phyloP scores from a whole-genome alignment of 179 eudicot species.

The Heliamphora pulchella region DNA sequence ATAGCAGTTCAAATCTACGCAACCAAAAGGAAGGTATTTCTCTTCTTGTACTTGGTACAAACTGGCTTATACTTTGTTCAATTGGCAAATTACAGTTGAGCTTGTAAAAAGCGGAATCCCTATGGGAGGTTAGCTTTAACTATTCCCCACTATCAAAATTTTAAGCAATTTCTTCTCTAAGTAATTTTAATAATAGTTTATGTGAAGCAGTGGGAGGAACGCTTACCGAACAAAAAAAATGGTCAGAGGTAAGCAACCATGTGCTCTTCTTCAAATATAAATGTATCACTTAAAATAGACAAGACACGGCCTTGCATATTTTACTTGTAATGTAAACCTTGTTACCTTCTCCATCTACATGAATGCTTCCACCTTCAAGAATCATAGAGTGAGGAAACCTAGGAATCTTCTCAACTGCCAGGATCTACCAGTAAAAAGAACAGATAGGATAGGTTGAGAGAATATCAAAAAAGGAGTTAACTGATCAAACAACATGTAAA shows the following conservation, averaged over 20 bases:
- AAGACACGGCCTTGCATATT: neutral
- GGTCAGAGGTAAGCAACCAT: neutral
- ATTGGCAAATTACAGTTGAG: neutral
- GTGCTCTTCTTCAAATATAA: neutral
- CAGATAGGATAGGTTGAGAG: neutral
- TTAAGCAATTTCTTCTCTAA: neutral
- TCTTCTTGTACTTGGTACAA: neutral
- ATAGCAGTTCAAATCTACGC: neutral
- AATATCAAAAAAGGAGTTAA: neutral
- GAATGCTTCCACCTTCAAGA: constrained; percentile 98
- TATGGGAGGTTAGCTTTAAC: neutral
- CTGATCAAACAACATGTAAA: neutral
- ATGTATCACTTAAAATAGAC: neutral
- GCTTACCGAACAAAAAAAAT: neutral
- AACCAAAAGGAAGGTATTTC: neutral
- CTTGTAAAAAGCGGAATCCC: neutral
- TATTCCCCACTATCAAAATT: neutral
- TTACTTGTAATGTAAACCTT: neutral
- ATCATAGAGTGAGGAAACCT: constrained; percentile 83
- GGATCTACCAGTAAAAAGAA: constrained; percentile 37
- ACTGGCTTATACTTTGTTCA: neutral
- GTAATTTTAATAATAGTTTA: no score
- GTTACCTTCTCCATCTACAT: constrained; percentile 94
- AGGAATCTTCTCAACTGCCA: constrained; percentile 63
- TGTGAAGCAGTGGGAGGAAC: no score